Percentiles rank a stretch among this genome's conserved stretches.
Conservation (phyloP, 2,329 filamentous ascomycete species). For the Xylariomycetidae sp. region DNA sequence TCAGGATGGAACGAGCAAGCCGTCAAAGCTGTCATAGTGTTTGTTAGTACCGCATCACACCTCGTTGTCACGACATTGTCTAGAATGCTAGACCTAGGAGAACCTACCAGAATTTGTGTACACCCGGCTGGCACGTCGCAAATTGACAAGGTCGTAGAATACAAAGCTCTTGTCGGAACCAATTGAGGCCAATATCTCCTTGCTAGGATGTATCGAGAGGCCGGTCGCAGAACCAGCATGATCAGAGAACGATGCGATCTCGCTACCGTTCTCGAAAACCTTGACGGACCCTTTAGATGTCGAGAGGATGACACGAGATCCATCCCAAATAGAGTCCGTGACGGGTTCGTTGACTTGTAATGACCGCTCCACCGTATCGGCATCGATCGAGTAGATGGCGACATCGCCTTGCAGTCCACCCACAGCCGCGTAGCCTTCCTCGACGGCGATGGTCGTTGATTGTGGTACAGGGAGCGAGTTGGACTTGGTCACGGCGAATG, state of each 20-base stretch:
- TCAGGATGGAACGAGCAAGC: constrained; percentile 89
- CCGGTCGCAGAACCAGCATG: constrained; percentile 79
- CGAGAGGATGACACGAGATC: constrained; percentile 64
- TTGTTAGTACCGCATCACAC: too few species aligned
- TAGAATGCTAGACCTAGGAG: neutral
- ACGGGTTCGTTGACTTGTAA: constrained; percentile 65
- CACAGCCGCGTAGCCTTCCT: constrained; percentile 64
- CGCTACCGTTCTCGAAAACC: constrained; percentile 67
- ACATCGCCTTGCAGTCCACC: constrained; percentile 71
- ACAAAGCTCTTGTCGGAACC: constrained; percentile 90
- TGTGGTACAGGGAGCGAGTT: constrained; percentile 43
- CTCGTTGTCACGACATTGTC: too few species aligned
- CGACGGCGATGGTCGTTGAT: constrained; percentile 44
- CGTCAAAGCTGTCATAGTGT: constrained; percentile 62
- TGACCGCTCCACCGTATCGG: constrained; percentile 62
- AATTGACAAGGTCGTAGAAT: constrained; percentile 72
- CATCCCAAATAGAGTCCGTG: constrained; percentile 61
- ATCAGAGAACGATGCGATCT: constrained; percentile 66
- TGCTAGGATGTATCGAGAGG: constrained; percentile 77
- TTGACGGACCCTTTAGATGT: constrained; percentile 76
- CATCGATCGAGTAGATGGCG: constrained; percentile 69
- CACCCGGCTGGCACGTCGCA: constrained; percentile 69
- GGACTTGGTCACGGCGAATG: constrained; percentile 40
- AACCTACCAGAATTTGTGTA: constrained; percentile 74
- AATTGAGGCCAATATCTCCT: constrained; percentile 78